Conservation (phyloP, 768 basidiomycete species). For the Naganishia antarctica region DNA sequence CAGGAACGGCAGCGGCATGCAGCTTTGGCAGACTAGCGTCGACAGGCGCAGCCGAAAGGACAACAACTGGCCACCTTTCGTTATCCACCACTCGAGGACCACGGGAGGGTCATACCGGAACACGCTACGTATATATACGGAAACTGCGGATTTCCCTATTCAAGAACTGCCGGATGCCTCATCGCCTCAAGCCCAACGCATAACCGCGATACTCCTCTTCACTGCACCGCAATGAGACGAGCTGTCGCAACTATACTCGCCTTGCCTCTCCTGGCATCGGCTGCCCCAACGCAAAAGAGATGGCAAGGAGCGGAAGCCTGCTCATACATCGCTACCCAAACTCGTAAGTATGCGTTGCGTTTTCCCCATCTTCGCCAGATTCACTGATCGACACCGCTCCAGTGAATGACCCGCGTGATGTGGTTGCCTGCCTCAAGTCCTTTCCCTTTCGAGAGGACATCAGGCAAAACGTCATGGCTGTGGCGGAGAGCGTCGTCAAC, state of each 20-base stretch:
- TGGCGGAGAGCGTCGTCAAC: constrained; percentile 53
- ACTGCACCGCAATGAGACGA: background rate
- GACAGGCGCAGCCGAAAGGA: too few relatives aligned
- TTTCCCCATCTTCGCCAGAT: background rate
- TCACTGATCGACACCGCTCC: background rate
- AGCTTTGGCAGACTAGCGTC: too few relatives aligned
- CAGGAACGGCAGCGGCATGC: too few relatives aligned
- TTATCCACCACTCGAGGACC: too few relatives aligned
- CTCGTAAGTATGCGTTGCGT: background rate
- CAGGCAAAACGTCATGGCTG: constrained; percentile 56
- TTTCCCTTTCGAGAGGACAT: constrained; percentile 61
- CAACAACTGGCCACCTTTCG: too few relatives aligned
- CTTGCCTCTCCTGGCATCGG: constrained; percentile 13
- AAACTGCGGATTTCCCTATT: too few relatives aligned
- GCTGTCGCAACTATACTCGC: background rate
- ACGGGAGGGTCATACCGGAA: too few relatives aligned
- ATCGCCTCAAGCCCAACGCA: background rate
- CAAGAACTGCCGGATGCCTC: too few relatives aligned
- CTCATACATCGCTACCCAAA: constrained; percentile 14
- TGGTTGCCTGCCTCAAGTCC: constrained; percentile 59
- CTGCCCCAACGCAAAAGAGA: constrained; percentile 3
- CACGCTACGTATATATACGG: too few relatives aligned
- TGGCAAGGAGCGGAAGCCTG: constrained; percentile 16
- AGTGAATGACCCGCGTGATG: constrained; percentile 53
- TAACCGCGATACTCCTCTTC: background rate